Base-by-base conservation (phyloP, 1,139 yeast genomes). In the Yamadazyma buinensis region DNA sequence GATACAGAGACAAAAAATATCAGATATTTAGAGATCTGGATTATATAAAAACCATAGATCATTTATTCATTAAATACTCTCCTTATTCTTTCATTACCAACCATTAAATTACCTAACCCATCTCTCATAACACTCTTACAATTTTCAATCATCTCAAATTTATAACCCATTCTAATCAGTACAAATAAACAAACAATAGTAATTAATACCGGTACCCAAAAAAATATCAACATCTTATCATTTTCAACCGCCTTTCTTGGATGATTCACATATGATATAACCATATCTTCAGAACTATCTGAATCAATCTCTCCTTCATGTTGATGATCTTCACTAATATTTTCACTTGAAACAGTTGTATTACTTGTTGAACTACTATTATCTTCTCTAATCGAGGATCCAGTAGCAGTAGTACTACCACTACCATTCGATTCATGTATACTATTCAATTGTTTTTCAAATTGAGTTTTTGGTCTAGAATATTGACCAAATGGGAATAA, bases 161-260 rank as follows among this genome's bases (percentile, higher is more conserved):
- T 55, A 51, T 62, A 69, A 3, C 85, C 84, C 51, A 79, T 67
- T 23, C 70, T 67, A 20, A 80, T 59, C 50, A 64, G 58, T 29
- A 78, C 59, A 51, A 78, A 70, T 32, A 76, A 59, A 1, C 82
- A 70, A 2, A 77, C 46, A 13, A 79, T 67, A 29, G 72, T 42
- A 20, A 83, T 50, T 56, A 84, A 65, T 23, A 80, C 66, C 4
- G 94, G 94, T 41, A 84, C 59, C 97, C 97, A 88, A 71, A 88
- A 88, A 53, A 87, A 84, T 39, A 87, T 64, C 48, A 88, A 67
- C 87, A 87, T 84, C 50, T 80, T 84, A 57, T 88, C 97, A 50
- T 87, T 84, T 48, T 77, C 79, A 44, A 84, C 78, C 23, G 81
- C 75, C 54, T 81, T 82, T 32, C 81, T 63, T 7, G 73, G 72